Conservation (phyloP, 805 yeast genomes). For the Priceomyces castillae region DNA sequence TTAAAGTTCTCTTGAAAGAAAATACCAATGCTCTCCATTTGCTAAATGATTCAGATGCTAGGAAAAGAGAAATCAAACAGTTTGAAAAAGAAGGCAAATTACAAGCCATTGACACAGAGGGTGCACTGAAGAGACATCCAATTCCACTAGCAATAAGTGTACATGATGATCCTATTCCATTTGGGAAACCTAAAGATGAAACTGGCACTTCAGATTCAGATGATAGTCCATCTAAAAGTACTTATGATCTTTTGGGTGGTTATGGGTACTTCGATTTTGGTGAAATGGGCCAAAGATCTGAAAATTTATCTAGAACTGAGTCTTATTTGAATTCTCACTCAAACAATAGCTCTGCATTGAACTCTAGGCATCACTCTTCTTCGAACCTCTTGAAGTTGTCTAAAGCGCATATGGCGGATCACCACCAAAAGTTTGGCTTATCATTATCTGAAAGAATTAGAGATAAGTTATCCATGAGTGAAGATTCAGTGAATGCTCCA, state of each 20-base stretch:
- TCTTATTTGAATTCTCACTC: constrained; percentile 28
- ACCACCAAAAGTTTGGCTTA: constrained; percentile 28
- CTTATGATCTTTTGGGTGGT: constrained; percentile 61
- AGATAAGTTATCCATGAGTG: constrained; percentile 28
- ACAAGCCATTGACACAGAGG: constrained; percentile 22
- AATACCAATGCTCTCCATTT: constrained; percentile 30
- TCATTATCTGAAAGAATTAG: constrained; percentile 39
- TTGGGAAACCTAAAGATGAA: constrained; percentile 12
- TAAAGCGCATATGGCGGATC: constrained; percentile 2
- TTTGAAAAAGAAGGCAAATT: constrained; percentile 36
- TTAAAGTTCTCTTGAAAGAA: constrained; percentile 47
- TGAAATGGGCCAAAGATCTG: constrained; percentile 57
- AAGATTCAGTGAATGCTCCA: constrained; percentile 10
- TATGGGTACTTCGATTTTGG: constrained; percentile 83
- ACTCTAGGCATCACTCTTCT: constrained; percentile 31
- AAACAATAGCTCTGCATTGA: constrained; percentile 19
- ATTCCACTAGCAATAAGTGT: constrained; percentile 20
- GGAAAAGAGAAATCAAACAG: constrained; percentile 33
- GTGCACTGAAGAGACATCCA: constrained; percentile 24
- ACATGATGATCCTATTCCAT: constrained; percentile 16
- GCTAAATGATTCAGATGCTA: constrained; percentile 29
- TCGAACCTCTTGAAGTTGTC: constrained; percentile 19
- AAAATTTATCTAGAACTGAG: constrained; percentile 27
- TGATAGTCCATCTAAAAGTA: constrained; percentile 12
- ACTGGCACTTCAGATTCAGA: constrained; percentile 25